Conservation (phyloP, 306 rosid species). For the Quercus bicolor region DNA sequence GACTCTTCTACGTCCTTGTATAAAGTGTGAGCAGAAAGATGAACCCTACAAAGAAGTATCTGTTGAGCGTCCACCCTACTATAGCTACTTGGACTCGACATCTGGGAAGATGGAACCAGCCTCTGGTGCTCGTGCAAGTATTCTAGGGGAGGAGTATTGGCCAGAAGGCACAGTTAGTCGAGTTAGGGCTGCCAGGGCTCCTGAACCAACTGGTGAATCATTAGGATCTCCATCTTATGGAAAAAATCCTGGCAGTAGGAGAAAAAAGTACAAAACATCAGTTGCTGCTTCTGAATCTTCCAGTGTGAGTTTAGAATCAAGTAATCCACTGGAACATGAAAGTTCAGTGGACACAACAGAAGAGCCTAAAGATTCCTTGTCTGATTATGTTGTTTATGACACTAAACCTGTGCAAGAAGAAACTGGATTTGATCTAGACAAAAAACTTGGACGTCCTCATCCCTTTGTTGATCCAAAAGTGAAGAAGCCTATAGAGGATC, state of each 20-base stretch:
- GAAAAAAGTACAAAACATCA: slow-evolving; percentile 59
- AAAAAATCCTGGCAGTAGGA: slow-evolving; percentile 88
- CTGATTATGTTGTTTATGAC: slow-evolving; percentile 81
- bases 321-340: slow-evolving; percentile 36
- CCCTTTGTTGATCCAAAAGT: slow-evolving; percentile 74
- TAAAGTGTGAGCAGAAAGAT: slow-evolving; percentile 73
- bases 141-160: slow-evolving; percentile 88
- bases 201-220: slow-evolving; percentile 70
- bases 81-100: slow-evolving; percentile 79
- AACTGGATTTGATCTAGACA: slow-evolving; percentile 58
- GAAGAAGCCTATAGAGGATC: slow-evolving; percentile 63
- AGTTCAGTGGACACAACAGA: slow-evolving; percentile 46
- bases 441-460: slow-evolving; percentile 80
- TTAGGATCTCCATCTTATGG: slow-evolving; percentile 84
- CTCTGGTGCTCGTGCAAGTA: slow-evolving; percentile 94
- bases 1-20: slow-evolving; percentile 47
- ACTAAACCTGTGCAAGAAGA: slow-evolving; percentile 60
- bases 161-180: slow-evolving; percentile 90
- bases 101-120: slow-evolving; percentile 98
- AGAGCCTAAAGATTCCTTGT: slow-evolving; percentile 48
- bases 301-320: slow-evolving; percentile 29
- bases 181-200: slow-evolving; percentile 84
- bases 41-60: slow-evolving; percentile 44
- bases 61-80: slow-evolving; percentile 79
- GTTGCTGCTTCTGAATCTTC: slow-evolving; percentile 37